These are phyloP conservation scores for Sechiopsis laciniata DNA, from an alignment of 306 rosid species.

Conservation along the genomic window DNA sequence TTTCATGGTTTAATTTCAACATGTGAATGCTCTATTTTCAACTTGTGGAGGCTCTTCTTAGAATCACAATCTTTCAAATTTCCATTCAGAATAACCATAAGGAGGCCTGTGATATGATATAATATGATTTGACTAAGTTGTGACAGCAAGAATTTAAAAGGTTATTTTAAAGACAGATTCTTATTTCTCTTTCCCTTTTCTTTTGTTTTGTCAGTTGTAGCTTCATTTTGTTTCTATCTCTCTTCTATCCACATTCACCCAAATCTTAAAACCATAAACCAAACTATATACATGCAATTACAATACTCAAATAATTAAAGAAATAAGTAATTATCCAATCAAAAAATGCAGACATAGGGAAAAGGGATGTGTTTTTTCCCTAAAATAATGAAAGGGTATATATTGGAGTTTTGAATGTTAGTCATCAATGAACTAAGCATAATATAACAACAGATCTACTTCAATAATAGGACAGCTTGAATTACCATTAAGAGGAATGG, in stretches of 20 bases:
- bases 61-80: background rate
- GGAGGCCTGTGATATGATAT: conserved; percentile 2
- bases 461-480: background rate
- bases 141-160: background rate
- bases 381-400: background rate
- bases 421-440: background rate
- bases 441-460: conserved; percentile 1
- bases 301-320: background rate
- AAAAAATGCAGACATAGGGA: background rate
- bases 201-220: conserved; percentile 28
- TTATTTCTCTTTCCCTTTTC: conserved; percentile 27
- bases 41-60: background rate
- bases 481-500: conserved; percentile 34
- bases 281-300: background rate
- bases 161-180: conserved; percentile 5
- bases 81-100: background rate
- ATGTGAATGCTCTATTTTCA: background rate
- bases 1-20: background rate
- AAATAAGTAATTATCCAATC: background rate
- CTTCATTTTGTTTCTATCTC: conserved; percentile 9
- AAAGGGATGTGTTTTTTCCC: background rate
- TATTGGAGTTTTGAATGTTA: conserved; percentile 14
- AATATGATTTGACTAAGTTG: background rate
- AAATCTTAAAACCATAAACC: background rate
- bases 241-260: background rate